Evolutionary conservation across 2,329 filamentous ascomycete genomes (phyloP), one percentile per base, ranked within the genome.

Genomic region (Rhexocercosporidium sp.): DNA sequence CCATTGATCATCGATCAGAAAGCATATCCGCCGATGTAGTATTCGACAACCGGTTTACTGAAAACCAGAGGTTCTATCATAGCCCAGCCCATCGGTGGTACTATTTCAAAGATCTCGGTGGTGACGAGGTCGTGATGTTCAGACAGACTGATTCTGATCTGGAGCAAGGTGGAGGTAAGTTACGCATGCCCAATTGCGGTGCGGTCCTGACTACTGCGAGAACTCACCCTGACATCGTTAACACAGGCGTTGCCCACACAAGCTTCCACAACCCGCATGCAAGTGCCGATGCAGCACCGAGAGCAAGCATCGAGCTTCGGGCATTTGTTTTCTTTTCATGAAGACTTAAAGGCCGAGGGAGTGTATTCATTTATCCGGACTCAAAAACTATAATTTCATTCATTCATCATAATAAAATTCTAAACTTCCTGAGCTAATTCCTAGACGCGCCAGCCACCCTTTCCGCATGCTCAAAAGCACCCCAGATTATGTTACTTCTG

Each of bases 251-350:
- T 37, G 44, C 67, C 22, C 54, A 66, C 59, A 22, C 60, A 37
- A 18, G 53, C 20, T 59, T 66, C 56, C 18, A 57, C 27, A 56
- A 64, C 29, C 22, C 49, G 7, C 20, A 20, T 27, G 31, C 16
- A 7, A 25, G 18, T 59, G 8, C 4, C 12, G 37, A 29, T 16
- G 64, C 62, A 12, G 37, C 34, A 22, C 49, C 41, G 31, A 25
- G 68, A 1, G 68, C 68, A 44, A 70, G 68, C 54, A 65, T 70
- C 31, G 66, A 70, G 9, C 59, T 37, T 14, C 12, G 68, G 34
- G 53, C 59, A 22, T 53, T 70, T 44, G 66, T 68, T 16, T 57
- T 57, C 53, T 57, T 20, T n/a, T 37, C 31, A 37, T 37, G 31
- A 37, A 37, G 31, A 37, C 31, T 37, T 37, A 37, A 37, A 11